These are phyloP conservation scores for Linderina pennispora DNA, from an alignment of 192 early-diverging fungal genomes.

Conservation along the genomic window DNA sequence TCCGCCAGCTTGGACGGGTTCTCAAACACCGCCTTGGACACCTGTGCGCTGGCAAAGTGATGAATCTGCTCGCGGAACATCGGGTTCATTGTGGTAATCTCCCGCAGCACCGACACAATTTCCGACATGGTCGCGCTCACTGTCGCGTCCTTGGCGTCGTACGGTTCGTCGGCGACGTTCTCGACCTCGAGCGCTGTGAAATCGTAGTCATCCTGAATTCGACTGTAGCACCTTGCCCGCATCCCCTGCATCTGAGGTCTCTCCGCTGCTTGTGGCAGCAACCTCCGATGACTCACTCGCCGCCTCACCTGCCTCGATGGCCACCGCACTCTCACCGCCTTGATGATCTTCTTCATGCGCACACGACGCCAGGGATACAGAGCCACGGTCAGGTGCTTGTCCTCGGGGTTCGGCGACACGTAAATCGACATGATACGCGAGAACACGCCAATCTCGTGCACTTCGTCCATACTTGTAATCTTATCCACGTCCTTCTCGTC, in stretches of 20 bases:
- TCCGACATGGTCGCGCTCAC: slow-evolving; percentile 91
- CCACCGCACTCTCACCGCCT: background rate
- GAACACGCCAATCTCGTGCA: slow-evolving; percentile 91
- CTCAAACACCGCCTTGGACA: slow-evolving; percentile 91
- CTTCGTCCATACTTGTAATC: slow-evolving; percentile 67
- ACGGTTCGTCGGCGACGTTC: slow-evolving; percentile 78
- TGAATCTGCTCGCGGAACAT: slow-evolving; percentile 98
- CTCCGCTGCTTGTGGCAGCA: too few species aligned
- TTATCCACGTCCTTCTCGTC: slow-evolving; percentile 83
- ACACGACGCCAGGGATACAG: slow-evolving; percentile 95
- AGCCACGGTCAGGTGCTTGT: slow-evolving; percentile 84
- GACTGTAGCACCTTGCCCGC: slow-evolving; percentile 30
- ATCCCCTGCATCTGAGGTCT: too few species aligned
- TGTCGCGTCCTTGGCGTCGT: slow-evolving; percentile 76
- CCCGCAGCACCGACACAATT: slow-evolving; percentile 93
- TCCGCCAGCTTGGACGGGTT: slow-evolving; percentile 94
- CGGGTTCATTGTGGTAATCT: slow-evolving; percentile 91
- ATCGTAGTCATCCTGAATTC: slow-evolving; percentile 51
- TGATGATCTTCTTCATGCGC: slow-evolving; percentile 54
- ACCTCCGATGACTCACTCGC: too few species aligned
- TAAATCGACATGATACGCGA: slow-evolving; percentile 95
- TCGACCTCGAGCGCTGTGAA: slow-evolving; percentile 87
- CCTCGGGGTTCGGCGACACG: slow-evolving; percentile 68
- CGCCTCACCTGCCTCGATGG: too few species aligned
- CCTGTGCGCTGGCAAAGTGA: slow-evolving; percentile 92